A percentile compares a stretch with the other conserved stretches of the same genome.
Evolutionary conservation across 257 asterid genomes (phyloP).

Genomic region (Plantago ovata): DNA sequence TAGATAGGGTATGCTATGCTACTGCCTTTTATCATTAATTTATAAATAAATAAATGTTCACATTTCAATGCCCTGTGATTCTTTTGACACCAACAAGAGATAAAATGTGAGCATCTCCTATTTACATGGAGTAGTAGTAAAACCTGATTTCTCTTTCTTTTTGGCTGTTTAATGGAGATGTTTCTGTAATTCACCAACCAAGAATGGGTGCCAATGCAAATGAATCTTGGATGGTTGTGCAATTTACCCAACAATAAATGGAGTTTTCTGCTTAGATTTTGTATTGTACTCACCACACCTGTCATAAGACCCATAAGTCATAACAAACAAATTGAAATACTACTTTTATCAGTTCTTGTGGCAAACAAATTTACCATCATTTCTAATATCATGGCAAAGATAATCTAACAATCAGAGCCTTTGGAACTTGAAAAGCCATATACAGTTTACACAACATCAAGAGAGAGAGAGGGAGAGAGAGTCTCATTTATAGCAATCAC

Average conservation of each 20-base stretch:
- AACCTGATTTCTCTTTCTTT: too few species aligned
- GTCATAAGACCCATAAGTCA: too few species aligned
- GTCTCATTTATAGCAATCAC: neutral
- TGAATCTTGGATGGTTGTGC: too few species aligned
- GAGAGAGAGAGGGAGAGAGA: neutral
- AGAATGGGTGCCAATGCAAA: neutral
- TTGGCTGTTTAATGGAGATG: too few species aligned
- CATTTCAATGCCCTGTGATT: slow-evolving; percentile 18
- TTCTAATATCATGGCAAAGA: neutral
- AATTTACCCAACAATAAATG: too few species aligned
- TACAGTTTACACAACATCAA: neutral
- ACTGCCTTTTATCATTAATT: neutral
- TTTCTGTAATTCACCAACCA: neutral
- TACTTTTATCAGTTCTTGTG: neutral
- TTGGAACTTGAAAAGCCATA: neutral
- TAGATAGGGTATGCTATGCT: slow-evolving; percentile 12
- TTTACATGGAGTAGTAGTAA: too few species aligned
- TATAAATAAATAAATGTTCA: neutral
- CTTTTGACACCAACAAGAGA: slow-evolving; percentile 14
- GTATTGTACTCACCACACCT: too few species aligned
- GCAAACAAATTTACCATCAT: neutral
- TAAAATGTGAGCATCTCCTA: slow-evolving; percentile 3
- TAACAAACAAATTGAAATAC: neutral
- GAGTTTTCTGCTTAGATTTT: too few species aligned
- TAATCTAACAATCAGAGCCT: neutral